A percentile compares a stretch with the other conserved stretches of the same genome.
These are phyloP conservation scores for Aspergillus ochraceus DNA, from an alignment of 2,329 filamentous ascomycete genomes.

Conservation along the genomic window DNA sequence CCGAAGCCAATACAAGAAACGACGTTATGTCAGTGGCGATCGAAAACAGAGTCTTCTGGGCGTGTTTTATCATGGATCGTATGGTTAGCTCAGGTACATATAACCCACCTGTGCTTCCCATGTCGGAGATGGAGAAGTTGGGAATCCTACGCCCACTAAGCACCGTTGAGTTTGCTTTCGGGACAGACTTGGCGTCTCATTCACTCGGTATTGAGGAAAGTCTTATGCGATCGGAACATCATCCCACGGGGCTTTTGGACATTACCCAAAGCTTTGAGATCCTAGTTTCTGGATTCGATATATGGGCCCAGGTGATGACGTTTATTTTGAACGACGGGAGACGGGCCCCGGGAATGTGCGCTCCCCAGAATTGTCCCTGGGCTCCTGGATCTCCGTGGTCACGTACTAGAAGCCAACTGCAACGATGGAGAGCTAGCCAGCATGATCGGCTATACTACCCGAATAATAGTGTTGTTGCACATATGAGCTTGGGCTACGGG, in stretches of 20 bases:
- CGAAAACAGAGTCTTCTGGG: slow-evolving; percentile 2
- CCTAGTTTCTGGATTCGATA: slow-evolving; percentile 2
- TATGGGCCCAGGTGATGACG: slow-evolving; percentile 5
- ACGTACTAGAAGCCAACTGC: not conserved
- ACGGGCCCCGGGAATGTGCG: slow-evolving; percentile 1
- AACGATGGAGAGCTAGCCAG: slow-evolving; percentile 1
- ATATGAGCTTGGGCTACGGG: slow-evolving; percentile 3
- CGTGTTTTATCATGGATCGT: slow-evolving; percentile 1
- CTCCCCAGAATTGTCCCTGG: slow-evolving; percentile 4
- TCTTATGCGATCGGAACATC: not conserved
- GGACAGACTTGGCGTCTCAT: not conserved
- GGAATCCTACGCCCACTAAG: not conserved
- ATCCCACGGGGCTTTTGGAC: not conserved
- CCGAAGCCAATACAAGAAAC: not conserved
- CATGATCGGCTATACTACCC: slow-evolving; percentile 1
- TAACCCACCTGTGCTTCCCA: not conserved
- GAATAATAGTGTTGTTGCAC: not conserved
- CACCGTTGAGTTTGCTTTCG: not conserved
- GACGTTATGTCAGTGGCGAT: not conserved
- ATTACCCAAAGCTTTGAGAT: slow-evolving; percentile 3
- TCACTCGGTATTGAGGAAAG: not conserved
- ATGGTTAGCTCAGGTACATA: slow-evolving; percentile 2
- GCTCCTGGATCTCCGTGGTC: slow-evolving; percentile 1
- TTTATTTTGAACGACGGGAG: slow-evolving; percentile 5
- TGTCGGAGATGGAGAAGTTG: slow-evolving; percentile 1